Conservation (phyloP, 116 monocot genomes). For the Dioscorea cayenensis region DNA sequence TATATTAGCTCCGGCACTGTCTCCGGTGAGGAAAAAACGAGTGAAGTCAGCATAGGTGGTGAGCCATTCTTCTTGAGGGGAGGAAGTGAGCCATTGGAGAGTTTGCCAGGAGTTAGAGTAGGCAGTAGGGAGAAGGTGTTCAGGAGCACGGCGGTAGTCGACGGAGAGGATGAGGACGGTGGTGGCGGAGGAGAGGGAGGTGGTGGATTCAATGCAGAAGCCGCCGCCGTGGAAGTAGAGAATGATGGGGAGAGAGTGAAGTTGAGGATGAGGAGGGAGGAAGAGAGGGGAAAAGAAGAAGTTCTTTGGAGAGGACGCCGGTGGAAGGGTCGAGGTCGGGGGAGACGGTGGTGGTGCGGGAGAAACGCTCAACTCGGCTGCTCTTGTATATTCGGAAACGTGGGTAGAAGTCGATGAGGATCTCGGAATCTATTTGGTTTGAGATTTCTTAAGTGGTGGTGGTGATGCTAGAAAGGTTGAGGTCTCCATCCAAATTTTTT, state of each 20-base stretch:
- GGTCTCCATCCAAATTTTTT: too few relatives aligned
- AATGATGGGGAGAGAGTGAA: constrained; percentile 17
- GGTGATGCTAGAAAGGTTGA: too few relatives aligned
- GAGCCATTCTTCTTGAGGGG: not conserved
- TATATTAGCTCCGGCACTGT: too few relatives aligned
- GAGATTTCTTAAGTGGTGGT: too few relatives aligned
- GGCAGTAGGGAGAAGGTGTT: constrained; percentile 53
- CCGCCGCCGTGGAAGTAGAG: constrained; percentile 37
- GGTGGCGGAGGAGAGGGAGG: constrained; percentile 16
- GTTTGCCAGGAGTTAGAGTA: constrained; percentile 49
- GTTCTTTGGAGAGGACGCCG: constrained; percentile 27
- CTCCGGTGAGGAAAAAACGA: too few relatives aligned
- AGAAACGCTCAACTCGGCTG: constrained; percentile 29
- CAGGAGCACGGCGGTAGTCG: constrained; percentile 55
- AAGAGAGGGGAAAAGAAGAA: constrained; percentile 18
- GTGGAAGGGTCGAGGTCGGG: constrained; percentile 9
- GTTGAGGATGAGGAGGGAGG: constrained; percentile 6
- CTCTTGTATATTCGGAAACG: constrained; percentile 24
- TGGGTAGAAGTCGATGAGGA: not conserved
- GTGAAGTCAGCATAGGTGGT: constrained; percentile 2
- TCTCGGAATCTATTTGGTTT: not conserved
- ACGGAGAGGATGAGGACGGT: constrained; percentile 33
- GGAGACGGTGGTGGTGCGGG: not conserved
- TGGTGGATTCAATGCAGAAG: constrained; percentile 19
- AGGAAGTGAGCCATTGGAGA: constrained; percentile 22